Evolutionary conservation across 2,329 filamentous ascomycete genomes (phyloP).

Genomic region (Ophiostoma sp.): DNA sequence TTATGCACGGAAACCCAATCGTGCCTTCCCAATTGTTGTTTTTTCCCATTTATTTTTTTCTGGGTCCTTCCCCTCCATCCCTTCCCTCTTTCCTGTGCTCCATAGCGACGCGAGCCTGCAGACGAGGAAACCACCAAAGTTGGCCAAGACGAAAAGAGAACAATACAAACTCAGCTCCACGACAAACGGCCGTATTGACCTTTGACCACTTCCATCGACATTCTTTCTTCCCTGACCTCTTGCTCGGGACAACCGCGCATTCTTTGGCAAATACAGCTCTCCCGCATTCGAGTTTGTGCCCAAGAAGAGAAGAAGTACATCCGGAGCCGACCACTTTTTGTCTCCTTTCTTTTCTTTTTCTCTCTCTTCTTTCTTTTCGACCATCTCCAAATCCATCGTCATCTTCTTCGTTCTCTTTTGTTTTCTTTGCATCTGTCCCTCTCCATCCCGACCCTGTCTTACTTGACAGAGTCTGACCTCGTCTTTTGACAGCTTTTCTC

Average conservation of each 20-base stretch:
- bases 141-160: neutral
- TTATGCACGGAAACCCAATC: slow-evolving; percentile 26
- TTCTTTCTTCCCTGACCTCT: neutral
- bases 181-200: neutral
- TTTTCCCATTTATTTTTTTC: neutral
- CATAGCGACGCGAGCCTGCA: slow-evolving; percentile 26
- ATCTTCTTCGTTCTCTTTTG: neutral
- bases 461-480: neutral
- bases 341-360: slow-evolving; percentile 1
- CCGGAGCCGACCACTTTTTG: neutral
- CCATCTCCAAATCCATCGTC: neutral
- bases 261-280: slow-evolving; percentile 4
- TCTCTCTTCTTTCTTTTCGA: neutral
- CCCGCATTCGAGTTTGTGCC: neutral
- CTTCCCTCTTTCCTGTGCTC: slow-evolving; percentile 18
- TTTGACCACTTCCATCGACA: slow-evolving; percentile 4
- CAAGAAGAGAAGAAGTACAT: neutral
- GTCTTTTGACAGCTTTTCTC: neutral
- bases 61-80: neutral
- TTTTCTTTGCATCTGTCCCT: slow-evolving; percentile 1
- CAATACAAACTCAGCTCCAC: neutral
- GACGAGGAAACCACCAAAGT: neutral
- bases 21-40: slow-evolving; percentile 11
- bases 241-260: slow-evolving; percentile 12
- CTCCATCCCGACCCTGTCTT: neutral